phyloP scores from a whole-genome alignment of 2,329 filamentous ascomycete species.

The Ceratocystis harringtonii region DNA sequence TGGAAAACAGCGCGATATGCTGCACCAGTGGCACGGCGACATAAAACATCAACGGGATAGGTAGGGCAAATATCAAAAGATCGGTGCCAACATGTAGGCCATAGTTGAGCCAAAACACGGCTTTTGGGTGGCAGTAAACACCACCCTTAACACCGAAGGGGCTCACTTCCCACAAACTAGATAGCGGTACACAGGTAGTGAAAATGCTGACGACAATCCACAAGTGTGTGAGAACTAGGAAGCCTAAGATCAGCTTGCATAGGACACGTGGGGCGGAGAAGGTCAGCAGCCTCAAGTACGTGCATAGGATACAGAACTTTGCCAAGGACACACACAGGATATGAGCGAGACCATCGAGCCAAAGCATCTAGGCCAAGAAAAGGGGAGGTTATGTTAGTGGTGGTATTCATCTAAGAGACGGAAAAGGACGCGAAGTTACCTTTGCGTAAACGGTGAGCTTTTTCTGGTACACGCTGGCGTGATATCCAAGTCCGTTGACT shows the following conservation, averaged over 20 bases:
- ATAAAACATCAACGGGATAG: constrained; percentile 22
- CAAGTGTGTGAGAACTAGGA: constrained; percentile 19
- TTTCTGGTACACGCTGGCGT: neutral
- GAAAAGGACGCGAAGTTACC: neutral
- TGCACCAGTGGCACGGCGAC: constrained; percentile 20
- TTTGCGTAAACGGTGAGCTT: constrained; percentile 13
- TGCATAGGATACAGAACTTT: constrained; percentile 20
- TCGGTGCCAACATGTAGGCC: constrained; percentile 23
- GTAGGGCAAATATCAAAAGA: constrained; percentile 21
- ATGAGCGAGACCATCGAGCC: constrained; percentile 18
- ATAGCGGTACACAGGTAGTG: constrained; percentile 20
- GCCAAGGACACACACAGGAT: constrained; percentile 19
- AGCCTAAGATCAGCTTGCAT: constrained; percentile 18
- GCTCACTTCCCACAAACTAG: constrained; percentile 17
- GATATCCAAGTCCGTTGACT: constrained; percentile 11
- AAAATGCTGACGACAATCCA: constrained; percentile 20
- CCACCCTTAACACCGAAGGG: neutral
- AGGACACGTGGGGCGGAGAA: constrained; percentile 18
- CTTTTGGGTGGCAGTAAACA: constrained; percentile 15
- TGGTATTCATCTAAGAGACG: neutral
- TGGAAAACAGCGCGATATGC: constrained; percentile 20
- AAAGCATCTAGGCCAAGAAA: constrained; percentile 2
- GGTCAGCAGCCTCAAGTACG: constrained; percentile 21
- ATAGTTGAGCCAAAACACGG: constrained; percentile 22
- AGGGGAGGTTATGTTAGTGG: neutral